These are phyloP conservation scores for Penicillium sp. DNA, from an alignment of 2,329 filamentous ascomycete species.

Conservation along the genomic window DNA sequence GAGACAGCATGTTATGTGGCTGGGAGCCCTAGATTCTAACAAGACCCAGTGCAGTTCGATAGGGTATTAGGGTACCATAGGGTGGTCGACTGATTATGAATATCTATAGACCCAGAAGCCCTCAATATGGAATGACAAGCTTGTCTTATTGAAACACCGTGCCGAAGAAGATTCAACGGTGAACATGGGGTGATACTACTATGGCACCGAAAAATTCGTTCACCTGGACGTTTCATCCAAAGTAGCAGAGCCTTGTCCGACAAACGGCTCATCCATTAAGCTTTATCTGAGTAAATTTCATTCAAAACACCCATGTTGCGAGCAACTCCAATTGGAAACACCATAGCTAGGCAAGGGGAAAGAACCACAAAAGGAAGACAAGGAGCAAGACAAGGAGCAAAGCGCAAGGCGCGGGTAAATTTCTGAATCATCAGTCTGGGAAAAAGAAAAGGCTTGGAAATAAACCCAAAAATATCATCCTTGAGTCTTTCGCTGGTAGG, in stretches of 20 bases:
- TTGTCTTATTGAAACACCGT: too few species aligned
- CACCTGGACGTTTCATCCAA: too few species aligned
- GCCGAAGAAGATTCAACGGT: too few species aligned
- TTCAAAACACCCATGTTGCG: constrained; percentile 8
- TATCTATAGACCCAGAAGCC: too few species aligned
- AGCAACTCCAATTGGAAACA: constrained; percentile 24
- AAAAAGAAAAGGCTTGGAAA: constrained; percentile 1
- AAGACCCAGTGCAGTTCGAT: too few species aligned
- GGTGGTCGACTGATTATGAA: too few species aligned
- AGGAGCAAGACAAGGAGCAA: neutral
- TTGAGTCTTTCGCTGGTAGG: neutral
- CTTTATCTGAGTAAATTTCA: neutral
- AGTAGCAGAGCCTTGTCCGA: neutral
- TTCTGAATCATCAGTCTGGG: constrained; percentile 14
- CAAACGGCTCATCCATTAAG: constrained; percentile 1
- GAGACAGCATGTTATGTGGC: too few species aligned
- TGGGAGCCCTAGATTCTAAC: too few species aligned
- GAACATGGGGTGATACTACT: too few species aligned
- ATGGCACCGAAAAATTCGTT: too few species aligned
- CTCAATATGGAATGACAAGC: too few species aligned
- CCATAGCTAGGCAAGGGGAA: constrained; percentile 16
- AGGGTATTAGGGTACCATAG: too few species aligned
- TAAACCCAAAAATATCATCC: neutral
- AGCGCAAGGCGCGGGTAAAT: neutral
- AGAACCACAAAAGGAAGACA: neutral